Percentiles rank a stretch among this genome's conserved stretches.
Evolutionary conservation across 306 rosid species (phyloP).

Genomic region (Malus orientalis): DNA sequence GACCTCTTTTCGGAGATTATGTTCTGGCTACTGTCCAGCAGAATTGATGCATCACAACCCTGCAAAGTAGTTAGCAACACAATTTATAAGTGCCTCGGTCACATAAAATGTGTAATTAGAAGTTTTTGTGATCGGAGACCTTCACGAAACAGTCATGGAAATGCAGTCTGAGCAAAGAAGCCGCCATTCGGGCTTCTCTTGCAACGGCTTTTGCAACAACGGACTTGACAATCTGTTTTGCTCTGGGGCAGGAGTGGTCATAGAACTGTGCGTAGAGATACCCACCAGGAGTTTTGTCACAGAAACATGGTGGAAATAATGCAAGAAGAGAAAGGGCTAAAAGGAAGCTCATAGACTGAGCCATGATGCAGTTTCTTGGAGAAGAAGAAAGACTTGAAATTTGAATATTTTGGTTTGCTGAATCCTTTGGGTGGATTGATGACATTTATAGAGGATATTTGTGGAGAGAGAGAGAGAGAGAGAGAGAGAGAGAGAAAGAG

Average conservation of each 20-base stretch:
- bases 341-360: conserved; percentile 20
- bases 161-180: conserved; percentile 77
- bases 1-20: conserved; percentile 65
- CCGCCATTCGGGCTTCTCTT: conserved; percentile 65
- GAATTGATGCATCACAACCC: conserved; percentile 89
- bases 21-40: conserved; percentile 57
- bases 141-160: conserved; percentile 93
- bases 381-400: conserved; percentile 5
- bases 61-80: conserved; percentile 22
- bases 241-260: conserved; percentile 62
- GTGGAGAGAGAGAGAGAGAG: not conserved
- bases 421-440: conserved; percentile 10
- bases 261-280: conserved; percentile 70
- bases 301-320: conserved; percentile 46
- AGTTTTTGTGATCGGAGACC: conserved; percentile 23
- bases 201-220: conserved; percentile 57
- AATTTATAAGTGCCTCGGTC: not conserved
- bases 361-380: conserved; percentile 32
- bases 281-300: conserved; percentile 22
- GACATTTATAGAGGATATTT: conserved; percentile 33
- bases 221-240: conserved; percentile 58
- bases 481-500: no score
- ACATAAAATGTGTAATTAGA: not conserved
- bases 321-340: conserved; percentile 52
- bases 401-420: conserved; percentile 10